Evolutionary conservation across 2,329 filamentous ascomycete species (phyloP), one percentile per base, ranked within the genome.

Genomic region (Thermochaetoides dissita): DNA sequence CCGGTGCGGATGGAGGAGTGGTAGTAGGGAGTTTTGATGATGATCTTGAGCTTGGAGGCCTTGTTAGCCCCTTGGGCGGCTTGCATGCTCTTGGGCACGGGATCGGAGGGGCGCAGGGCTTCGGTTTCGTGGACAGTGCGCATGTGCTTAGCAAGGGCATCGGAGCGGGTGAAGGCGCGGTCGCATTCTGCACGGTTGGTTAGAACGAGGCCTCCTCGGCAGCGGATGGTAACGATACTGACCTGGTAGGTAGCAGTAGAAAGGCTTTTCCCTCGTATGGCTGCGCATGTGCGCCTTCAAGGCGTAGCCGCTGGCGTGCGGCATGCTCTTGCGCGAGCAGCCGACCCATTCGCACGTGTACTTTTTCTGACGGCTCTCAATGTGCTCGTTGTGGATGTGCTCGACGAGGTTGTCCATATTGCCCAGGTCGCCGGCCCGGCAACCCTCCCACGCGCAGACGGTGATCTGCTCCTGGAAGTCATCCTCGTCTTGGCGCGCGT

Each of bases 261-360:
- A 96, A 0, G 91, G 91, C 65, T 98, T 98, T 69, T 98, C 91
- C 57, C 91, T 76, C 1, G 91, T 98, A 60, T 98, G 91, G 59
- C 88, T 95, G 53, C 91, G 74, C 88, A 98, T 94, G 58, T 98
- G 91, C 8, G 91, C 91, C 60, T 94, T 88, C 49, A 98, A 67
- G 5, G 91, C 91, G 64, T 98, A 98, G 2, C 86, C 91, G 55
- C 87, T 94, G 1, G 89, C 89, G 63, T 98, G 91, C 11, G 85
- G 79, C 62, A 91, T 78, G 46, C 87, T 86, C 65, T 94, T 96
- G 47, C 88, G 69, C 41, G 71, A 73, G 60, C 91, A 98, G 51
- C 89, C 89, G 46, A 75, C 77, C 91, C 91, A 98, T 63, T 96
- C 89, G 63, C 91, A 98, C n/a, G 85, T 87, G 60, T 96, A 96